Base-by-base conservation (phyloP, 2,329 filamentous ascomycete species). In the Fusarium sambucinum region DNA sequence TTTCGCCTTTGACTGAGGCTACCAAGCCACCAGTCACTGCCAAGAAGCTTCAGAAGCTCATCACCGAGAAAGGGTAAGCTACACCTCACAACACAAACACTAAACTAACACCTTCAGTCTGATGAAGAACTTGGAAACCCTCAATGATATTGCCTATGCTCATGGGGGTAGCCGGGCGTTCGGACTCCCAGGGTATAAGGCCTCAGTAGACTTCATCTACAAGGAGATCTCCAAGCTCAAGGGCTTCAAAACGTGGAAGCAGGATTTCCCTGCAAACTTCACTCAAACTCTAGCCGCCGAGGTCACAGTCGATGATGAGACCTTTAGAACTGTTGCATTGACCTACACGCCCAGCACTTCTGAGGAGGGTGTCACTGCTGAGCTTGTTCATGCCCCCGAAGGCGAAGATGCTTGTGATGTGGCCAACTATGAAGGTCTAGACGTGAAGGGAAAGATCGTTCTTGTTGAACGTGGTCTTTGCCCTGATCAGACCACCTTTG, bases 161-260 rank as follows among this genome's bases (percentile, higher is more conserved):
- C 77, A 77, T 19, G 75, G 75, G 17, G 75, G 75, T 10, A 77
- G 77, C 42, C 71, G 75, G 8, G 75, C 75, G 4, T 77, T 77
- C 6, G 75, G 75, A 9, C 64, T 74, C 17, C 75, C 75, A 1
- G 75, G 75, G 19, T 77, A 77, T n/a, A 66, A 50, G 11, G 83
- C 77, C 32, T 80, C 78, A 2, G 69, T 73, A 0, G 78, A 80
- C 38, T 77, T 59, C 33, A 74, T 77, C 35, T 75, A 71, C 48
- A 56, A 59, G 23, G 71, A 75, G n/a, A 54, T 76, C 13, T 75
- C 70, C 3, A 73, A 70, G 10, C 66, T 76, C n/a, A 59, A 72
- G 17, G 73, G 73, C 8, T 73, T 74, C 53, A 72, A 62, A 14
- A 57, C 66, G 3, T 76, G 75, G 74, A 77, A 75, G 37, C 71